These are phyloP conservation scores for Rugosomyces carneus DNA, from an alignment of 1,284 basidiomycete genomes.

Conservation along the genomic window DNA sequence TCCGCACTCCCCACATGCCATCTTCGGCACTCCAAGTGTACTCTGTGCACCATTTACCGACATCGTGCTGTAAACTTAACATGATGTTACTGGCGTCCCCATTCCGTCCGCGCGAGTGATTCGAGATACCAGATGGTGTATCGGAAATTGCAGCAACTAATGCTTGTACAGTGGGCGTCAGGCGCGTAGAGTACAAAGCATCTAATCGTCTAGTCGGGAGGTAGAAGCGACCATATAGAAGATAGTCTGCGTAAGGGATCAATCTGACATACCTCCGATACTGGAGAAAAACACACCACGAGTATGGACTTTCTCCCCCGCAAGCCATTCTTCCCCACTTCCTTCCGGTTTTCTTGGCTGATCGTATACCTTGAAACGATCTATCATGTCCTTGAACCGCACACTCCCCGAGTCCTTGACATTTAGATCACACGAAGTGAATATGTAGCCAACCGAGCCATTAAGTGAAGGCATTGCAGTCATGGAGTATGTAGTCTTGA, in stretches of 20 bases:
- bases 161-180: slow-evolving; percentile 68
- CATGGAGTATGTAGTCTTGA: slow-evolving; percentile 88
- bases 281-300: slow-evolving; percentile 49
- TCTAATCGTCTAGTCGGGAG: slow-evolving; percentile 85
- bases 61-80: slow-evolving; percentile 87
- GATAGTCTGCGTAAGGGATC: slow-evolving; percentile 54
- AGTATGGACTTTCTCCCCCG: slow-evolving; percentile 70
- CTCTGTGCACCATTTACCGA: slow-evolving; percentile 89
- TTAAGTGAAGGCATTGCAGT: slow-evolving; percentile 88
- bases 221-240: slow-evolving; percentile 91
- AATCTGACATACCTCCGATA: neutral
- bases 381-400: slow-evolving; percentile 84
- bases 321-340: slow-evolving; percentile 75
- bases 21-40: slow-evolving; percentile 95
- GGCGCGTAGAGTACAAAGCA: slow-evolving; percentile 80
- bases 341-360: slow-evolving; percentile 70
- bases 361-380: slow-evolving; percentile 77
- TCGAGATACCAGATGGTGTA: slow-evolving; percentile 44
- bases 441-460: slow-evolving; percentile 92
- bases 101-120: slow-evolving; percentile 38
- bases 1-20: slow-evolving; percentile 84
- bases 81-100: slow-evolving; percentile 70
- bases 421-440: slow-evolving; percentile 77
- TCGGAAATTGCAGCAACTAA: slow-evolving; percentile 74
- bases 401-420: slow-evolving; percentile 68